These are phyloP conservation scores for Penicillium canescens DNA, from an alignment of 495 filamentous ascomycete genomes.

Conservation along the genomic window DNA sequence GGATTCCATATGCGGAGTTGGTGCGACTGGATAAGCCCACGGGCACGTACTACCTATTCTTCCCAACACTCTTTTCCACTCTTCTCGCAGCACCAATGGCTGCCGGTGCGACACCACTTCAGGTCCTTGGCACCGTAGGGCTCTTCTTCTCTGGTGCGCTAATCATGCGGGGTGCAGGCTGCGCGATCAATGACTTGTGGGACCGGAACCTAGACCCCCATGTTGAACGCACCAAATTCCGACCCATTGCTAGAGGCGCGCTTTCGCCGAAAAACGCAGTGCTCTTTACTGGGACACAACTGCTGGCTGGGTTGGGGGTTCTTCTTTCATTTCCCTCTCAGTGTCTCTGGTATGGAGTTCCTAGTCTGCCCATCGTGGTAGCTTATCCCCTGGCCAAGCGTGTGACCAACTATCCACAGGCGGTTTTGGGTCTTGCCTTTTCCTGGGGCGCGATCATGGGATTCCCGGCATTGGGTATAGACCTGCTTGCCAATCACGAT, in stretches of 20 bases:
- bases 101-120: constrained; percentile 59
- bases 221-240: constrained; percentile 81
- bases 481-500: constrained; percentile 65
- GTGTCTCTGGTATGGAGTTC: constrained; percentile 86
- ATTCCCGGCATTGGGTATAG: constrained; percentile 87
- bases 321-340: constrained; percentile 83
- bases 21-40: constrained; percentile 91
- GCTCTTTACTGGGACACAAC: constrained; percentile 78
- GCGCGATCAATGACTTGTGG: constrained; percentile 97
- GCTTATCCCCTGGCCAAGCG: constrained; percentile 91
- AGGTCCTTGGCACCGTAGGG: constrained; percentile 63
- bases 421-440: constrained; percentile 88
- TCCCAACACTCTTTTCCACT: constrained; percentile 92
- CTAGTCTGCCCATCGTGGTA: constrained; percentile 77
- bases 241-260: constrained; percentile 86
- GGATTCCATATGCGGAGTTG: constrained; percentile 93
- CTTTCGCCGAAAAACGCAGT: constrained; percentile 73
- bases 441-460: constrained; percentile 98
- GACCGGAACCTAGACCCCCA: constrained; percentile 90
- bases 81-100: constrained; percentile 51
- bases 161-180: constrained; percentile 97
- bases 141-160: constrained; percentile 88
- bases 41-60: constrained; percentile 93
- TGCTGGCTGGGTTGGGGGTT: constrained; percentile 76
- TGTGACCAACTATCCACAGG: constrained; percentile 91